Evolutionary conservation across 345 rosid species (phyloP), one percentile per base, ranked within the genome.

Genomic region (Mercurialis annua): DNA sequence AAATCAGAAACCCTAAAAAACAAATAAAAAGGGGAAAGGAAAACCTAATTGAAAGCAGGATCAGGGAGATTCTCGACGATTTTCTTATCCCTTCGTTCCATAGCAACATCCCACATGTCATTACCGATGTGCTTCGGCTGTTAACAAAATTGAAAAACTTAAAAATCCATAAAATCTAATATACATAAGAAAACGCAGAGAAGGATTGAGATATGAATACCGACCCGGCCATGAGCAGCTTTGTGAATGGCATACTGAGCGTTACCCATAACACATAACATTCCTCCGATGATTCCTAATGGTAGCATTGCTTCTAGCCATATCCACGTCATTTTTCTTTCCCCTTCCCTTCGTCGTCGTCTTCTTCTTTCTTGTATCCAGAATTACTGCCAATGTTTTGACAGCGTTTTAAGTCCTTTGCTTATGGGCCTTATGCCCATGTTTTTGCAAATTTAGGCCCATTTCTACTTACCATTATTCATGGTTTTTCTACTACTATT

Each of bases 81-180:
- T 83, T 86, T 87, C 80, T 89, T 86, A 75, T 93, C 98, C 77
- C 98, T 87, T 77, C 96, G 77, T 67, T 93, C 98, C 97, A 93
- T 87, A 68, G 92, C 92, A 43, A 87, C 92, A 53, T 90, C 96
- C 98, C 98, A 93, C 83, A 82, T 72, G 73, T 93, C 97, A 70
- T 83, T 86, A 0, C 98, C 97, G 58, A 90, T 81, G 75, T 93
- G 97, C 86, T 93, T 92, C 2, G 98, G 97, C 96, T 87, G 78
- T 62, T 31, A 6, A 65, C 17, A 49, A 67, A 34, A 20, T 20
- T 3, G 64, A 65, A 30, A 64, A 29, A 40, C 12, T 38, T 6
- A 62, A 6, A 8, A 67, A 15, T 47, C 63, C 67, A 16, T 11
- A 21, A 21, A 27, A 64, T 75, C 49, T 29, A 67, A 64, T 33